phyloP scores from a whole-genome alignment of 2,329 filamentous ascomycete genomes.

The Scytalidium sp. region DNA sequence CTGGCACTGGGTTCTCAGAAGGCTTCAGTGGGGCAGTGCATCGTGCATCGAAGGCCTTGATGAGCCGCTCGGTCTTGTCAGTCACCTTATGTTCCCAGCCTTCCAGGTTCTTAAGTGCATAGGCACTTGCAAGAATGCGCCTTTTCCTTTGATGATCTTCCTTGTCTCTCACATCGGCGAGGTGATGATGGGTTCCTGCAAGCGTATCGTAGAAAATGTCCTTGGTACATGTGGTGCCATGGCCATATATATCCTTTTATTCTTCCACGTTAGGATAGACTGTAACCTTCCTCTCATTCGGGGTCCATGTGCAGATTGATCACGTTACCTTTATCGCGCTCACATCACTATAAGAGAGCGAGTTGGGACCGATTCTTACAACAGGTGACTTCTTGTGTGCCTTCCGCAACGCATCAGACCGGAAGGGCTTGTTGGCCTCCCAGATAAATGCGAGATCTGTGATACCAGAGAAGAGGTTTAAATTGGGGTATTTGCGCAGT shows the following conservation, averaged over 20 bases:
- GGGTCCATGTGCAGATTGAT: too few species aligned
- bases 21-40: constrained; percentile 33
- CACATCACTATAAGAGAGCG: constrained; percentile 37
- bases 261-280: not conserved
- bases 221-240: constrained; percentile 48
- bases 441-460: constrained; percentile 45
- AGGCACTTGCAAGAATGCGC: constrained; percentile 46
- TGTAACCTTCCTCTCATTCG: too few species aligned
- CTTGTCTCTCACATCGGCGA: constrained; percentile 51
- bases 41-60: constrained; percentile 39
- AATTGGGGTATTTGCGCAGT: constrained; percentile 43
- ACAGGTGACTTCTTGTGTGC: constrained; percentile 44
- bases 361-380: constrained; percentile 43
- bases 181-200: constrained; percentile 46
- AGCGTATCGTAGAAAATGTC: constrained; percentile 43
- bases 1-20: constrained; percentile 19
- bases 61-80: constrained; percentile 44
- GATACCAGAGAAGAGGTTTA: constrained; percentile 40
- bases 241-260: constrained; percentile 45
- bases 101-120: constrained; percentile 51
- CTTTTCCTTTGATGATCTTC: constrained; percentile 49
- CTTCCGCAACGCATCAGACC: constrained; percentile 38
- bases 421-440: constrained; percentile 38
- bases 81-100: constrained; percentile 53
- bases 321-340: constrained; percentile 39